phyloP scores from a whole-genome alignment of 169 alveolate genomes.

The Plasmodium sp. region DNA sequence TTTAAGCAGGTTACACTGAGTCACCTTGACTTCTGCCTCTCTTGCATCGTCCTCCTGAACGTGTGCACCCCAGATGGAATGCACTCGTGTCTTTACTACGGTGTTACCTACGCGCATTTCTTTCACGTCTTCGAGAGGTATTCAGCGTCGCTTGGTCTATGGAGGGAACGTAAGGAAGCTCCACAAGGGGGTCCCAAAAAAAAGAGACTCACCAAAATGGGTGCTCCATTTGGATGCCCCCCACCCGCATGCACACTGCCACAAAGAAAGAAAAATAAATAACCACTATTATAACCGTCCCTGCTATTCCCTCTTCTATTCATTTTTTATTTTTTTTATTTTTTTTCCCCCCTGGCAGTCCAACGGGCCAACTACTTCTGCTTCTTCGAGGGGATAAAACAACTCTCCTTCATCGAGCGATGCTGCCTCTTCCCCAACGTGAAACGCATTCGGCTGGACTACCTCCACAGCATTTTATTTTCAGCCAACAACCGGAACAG shows the following conservation, averaged over 20 bases:
- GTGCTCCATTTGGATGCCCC: neutral
- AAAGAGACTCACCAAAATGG: neutral
- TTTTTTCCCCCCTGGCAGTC: neutral
- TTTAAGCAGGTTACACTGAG: slow-evolving; percentile 12
- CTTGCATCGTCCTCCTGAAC: slow-evolving; percentile 34
- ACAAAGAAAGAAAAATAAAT: neutral
- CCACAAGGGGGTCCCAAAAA: neutral
- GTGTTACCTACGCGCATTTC: neutral
- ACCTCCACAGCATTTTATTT: slow-evolving; percentile 10
- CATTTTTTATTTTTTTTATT: neutral
- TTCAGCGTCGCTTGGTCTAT: slow-evolving; percentile 3
- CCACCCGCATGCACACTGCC: neutral
- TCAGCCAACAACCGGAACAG: slow-evolving; percentile 62
- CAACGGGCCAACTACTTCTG: slow-evolving; percentile 50
- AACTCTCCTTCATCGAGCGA: slow-evolving; percentile 23
- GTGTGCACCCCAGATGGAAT: neutral
- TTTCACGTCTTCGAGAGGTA: slow-evolving; percentile 5
- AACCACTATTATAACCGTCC: neutral
- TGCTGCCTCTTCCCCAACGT: slow-evolving; percentile 8
- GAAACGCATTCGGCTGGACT: slow-evolving; percentile 23
- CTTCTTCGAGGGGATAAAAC: slow-evolving; percentile 36
- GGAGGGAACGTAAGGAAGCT: slow-evolving; percentile 18
- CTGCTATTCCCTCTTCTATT: neutral
- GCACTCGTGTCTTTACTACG: slow-evolving; percentile 6
- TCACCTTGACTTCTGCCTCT: slow-evolving; percentile 23